Base-by-base conservation (phyloP, 306 rosid species). In the Cucurbita argyrosperma region DNA sequence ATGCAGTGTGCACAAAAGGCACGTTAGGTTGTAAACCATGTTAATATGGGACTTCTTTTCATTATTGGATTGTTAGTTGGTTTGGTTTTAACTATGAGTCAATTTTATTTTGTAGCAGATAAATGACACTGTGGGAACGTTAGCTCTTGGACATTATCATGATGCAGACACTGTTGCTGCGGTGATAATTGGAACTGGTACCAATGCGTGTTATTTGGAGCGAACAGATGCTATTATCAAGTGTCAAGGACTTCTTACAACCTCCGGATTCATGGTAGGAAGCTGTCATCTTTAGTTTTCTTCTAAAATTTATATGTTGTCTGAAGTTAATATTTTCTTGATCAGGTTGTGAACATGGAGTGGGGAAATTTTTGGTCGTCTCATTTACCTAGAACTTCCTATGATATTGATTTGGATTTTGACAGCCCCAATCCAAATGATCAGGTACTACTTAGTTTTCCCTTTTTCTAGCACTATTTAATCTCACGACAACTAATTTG, bases 321-420 rank as follows among this genome's bases (percentile, higher is more conserved):
- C 59, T 69, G 8, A 70, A 8, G 46, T 23, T 49, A 2, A 43
- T 10, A n/a, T 61, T 71, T 63, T 76, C 54, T 69, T 30, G 71
- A 30, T 77, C 72, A 92, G 98, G 98, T 83, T 80, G 85, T 92
- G 81, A 90, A 92, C 78, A 92, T 90, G 96, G 98, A 92, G 82
- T 92, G 98, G 98, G 98, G 98, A 26, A 92, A 86, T 80, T 92
- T 92, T 84, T 92, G 96, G 96, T 84, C 98, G 30, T 83, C 96
- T 80, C 96, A 92, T 82, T 86, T 90, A 59, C 98, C 98, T 52
- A 90, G 96, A 88, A 90, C 98, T 64, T 56, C 78, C 5, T 90
- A 88, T 81, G 98, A 92, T 79, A 82, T 84, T 47, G 96, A 87
- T 60, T 86, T 92, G 81, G 98, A 92, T 80, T 89, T 83, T 3